These are phyloP conservation scores for Dothideomycetes sp. DNA, from an alignment of 2,329 filamentous ascomycete species.

Conservation along the genomic window DNA sequence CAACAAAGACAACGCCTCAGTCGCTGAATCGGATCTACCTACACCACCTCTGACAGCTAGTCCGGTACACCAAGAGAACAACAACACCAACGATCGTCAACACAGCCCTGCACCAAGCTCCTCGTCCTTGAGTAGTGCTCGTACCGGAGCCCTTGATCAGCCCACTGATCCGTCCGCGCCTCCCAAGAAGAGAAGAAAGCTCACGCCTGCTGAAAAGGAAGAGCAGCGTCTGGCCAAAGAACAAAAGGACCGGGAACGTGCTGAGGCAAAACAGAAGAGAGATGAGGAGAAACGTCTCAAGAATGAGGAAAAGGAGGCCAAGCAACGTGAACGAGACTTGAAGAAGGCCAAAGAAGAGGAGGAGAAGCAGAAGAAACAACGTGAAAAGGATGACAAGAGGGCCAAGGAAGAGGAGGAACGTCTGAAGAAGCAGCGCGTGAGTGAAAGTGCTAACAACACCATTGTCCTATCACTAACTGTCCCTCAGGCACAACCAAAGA, in stretches of 20 bases:
- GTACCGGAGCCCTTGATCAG: slow-evolving; percentile 12
- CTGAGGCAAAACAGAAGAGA: slow-evolving; percentile 23
- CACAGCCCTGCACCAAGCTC: slow-evolving; percentile 23
- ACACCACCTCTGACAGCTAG: slow-evolving; percentile 15
- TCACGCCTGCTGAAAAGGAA: slow-evolving; percentile 36
- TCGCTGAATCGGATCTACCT: slow-evolving; percentile 6
- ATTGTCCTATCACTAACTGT: slow-evolving; percentile 19
- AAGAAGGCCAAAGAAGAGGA: slow-evolving; percentile 38
- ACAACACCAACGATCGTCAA: slow-evolving; percentile 5
- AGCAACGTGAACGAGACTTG: slow-evolving; percentile 36
- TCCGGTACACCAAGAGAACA: no score
- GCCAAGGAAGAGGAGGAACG: no score
- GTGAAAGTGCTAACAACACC: no score
- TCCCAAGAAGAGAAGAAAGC: slow-evolving; percentile 31
- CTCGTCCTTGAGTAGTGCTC: slow-evolving; percentile 25
- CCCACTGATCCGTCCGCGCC: slow-evolving; percentile 2
- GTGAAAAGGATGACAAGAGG: no score
- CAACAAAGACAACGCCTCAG: slow-evolving; percentile 6
- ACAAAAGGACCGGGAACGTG: slow-evolving; percentile 26
- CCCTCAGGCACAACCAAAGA: slow-evolving; percentile 25
- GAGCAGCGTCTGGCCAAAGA: slow-evolving; percentile 31
- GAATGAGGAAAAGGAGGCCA: slow-evolving; percentile 32
- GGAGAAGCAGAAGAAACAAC: slow-evolving; percentile 30
- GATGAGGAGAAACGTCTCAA: slow-evolving; percentile 29
- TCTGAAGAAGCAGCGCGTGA: no score